Conservation (phyloP, 1,139 yeast species). For the Yamadazyma oceani region DNA sequence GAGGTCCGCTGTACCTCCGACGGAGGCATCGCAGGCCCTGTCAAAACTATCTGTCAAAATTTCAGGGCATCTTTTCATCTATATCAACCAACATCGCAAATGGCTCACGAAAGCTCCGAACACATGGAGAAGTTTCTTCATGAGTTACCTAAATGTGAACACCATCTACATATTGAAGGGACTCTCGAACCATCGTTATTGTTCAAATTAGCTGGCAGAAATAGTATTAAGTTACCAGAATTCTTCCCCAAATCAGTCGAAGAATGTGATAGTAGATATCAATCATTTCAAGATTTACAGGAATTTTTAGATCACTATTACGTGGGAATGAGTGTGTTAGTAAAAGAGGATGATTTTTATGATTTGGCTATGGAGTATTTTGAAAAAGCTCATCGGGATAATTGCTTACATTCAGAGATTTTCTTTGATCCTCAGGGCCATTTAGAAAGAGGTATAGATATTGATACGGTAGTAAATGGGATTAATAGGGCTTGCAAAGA, state of each 20-base stretch:
- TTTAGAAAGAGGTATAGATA: conserved; percentile 59
- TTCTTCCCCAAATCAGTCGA: conserved; percentile 56
- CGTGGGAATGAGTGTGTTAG: conserved; percentile 72
- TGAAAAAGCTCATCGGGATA: conserved; percentile 58
- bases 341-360: conserved; percentile 63
- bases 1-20: too few species aligned
- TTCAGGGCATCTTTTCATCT: background rate
- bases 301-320: conserved; percentile 78
- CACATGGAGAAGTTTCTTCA: conserved; percentile 44
- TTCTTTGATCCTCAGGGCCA: conserved; percentile 88
- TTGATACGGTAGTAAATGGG: conserved; percentile 63
- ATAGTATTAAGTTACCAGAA: conserved; percentile 54
- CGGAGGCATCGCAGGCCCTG: too few species aligned
- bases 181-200: conserved; percentile 71
- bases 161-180: conserved; percentile 80
- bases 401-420: conserved; percentile 65
- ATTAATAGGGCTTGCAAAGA: conserved; percentile 61
- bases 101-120: conserved; percentile 16
- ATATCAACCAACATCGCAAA: too few species aligned
- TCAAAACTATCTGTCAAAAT: background rate
- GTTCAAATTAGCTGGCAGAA: conserved; percentile 63
- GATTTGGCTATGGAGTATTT: conserved; percentile 78
- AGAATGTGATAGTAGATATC: conserved; percentile 58
- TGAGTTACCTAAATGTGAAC: conserved; percentile 81
- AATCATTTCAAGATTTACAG: conserved; percentile 62